A percentile compares a stretch with the other conserved stretches of the same genome.
These are phyloP conservation scores for Gracilaria gracilis DNA, from an alignment of 23 red algal genomes.

Conservation along the genomic window DNA sequence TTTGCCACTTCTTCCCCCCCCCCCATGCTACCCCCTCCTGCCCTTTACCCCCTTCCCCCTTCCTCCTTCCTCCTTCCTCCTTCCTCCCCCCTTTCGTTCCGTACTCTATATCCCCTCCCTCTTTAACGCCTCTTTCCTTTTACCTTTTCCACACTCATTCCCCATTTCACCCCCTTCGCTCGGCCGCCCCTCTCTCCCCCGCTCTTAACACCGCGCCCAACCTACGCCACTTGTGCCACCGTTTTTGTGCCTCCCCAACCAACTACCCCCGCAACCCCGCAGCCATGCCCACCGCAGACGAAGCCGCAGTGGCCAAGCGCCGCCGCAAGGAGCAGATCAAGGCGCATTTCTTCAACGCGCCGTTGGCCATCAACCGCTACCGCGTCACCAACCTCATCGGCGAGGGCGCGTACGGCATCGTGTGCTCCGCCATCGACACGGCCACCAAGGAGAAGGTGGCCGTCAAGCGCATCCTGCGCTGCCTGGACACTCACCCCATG, in stretches of 20 bases:
- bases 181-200: background rate
- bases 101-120: background rate
- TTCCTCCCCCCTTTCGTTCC: background rate
- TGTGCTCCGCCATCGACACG: slow-evolving; percentile 80
- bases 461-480: slow-evolving; percentile 84
- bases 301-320: slow-evolving; percentile 36
- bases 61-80: background rate
- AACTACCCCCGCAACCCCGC: background rate
- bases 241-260: background rate
- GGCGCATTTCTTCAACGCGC: slow-evolving; percentile 70
- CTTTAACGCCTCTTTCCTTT: background rate
- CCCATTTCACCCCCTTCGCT: background rate
- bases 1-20: background rate
- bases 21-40: background rate
- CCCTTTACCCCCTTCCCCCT: background rate
- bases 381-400: slow-evolving; percentile 73
- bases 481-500: slow-evolving; percentile 79
- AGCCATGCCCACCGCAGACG: slow-evolving; percentile 46
- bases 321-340: slow-evolving; percentile 62
- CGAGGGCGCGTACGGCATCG: slow-evolving; percentile 93
- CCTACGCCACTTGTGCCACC: background rate
- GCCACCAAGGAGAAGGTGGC: slow-evolving; percentile 77
- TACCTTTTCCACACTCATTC: no score
- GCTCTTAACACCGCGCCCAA: background rate
- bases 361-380: slow-evolving; percentile 75